A percentile compares a stretch with the other conserved stretches of the same genome.
Conservation (phyloP, 352 stramenopile genomes). For the Albugo candida region DNA sequence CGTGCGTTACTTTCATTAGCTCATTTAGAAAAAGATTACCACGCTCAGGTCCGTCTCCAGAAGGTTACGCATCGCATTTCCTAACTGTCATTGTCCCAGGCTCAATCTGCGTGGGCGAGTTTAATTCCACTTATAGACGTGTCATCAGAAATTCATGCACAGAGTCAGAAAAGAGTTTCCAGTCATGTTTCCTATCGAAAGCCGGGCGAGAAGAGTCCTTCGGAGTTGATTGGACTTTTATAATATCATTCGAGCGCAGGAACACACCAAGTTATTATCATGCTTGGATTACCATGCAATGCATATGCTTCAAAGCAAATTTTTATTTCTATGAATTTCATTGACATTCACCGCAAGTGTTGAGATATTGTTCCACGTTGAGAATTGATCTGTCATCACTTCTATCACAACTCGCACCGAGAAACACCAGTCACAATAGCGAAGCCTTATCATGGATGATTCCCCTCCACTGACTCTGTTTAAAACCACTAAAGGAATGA, state of each 20-base stretch:
- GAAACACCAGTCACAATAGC: no score
- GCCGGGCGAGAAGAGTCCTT: conserved; percentile 42
- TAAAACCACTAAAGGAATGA: no score
- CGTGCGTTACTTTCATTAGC: conserved; percentile 52
- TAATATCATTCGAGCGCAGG: conserved; percentile 9
- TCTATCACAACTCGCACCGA: no score
- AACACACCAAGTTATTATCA: no score
- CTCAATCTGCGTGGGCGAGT: conserved; percentile 47
- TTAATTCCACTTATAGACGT: conserved; percentile 40
- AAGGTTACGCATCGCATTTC: conserved; percentile 5
- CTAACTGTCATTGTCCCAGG: conserved; percentile 12
- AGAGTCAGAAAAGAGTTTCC: conserved; percentile 29
- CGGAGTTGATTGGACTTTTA: conserved; percentile 49
- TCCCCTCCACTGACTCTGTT: no score
- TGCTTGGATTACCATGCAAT: no score
- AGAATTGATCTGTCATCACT: no score
- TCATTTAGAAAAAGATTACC: conserved; percentile 63
- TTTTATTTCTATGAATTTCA: no score
- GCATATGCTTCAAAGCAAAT: no score
- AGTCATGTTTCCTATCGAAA: conserved; percentile 34
- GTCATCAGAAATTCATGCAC: conserved; percentile 30
- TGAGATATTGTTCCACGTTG: no score
- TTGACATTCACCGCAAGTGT: no score
- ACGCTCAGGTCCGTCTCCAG: conserved; percentile 15
- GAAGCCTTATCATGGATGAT: no score